Percentiles rank a stretch among this genome's conserved stretches.
phyloP scores from a whole-genome alignment of 2,329 filamentous ascomycete species.

The Pseudonectria foliicola region DNA sequence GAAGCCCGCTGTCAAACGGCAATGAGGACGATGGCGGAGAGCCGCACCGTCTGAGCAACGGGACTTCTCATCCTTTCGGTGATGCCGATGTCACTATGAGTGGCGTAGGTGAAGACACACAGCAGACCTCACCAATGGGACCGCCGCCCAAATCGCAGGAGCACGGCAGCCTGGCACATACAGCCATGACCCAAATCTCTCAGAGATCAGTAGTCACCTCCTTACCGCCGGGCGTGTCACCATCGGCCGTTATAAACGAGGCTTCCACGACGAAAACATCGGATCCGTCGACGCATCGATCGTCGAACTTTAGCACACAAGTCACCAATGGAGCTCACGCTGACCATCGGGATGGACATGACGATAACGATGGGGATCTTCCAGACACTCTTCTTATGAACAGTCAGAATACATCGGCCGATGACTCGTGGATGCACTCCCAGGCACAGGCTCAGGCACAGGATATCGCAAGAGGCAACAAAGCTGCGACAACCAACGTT shows the following conservation, averaged over 20 bases:
- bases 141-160: constrained; percentile 37
- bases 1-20: constrained; percentile 55
- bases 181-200: constrained; percentile 52
- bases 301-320: constrained; percentile 62
- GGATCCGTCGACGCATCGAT: constrained; percentile 57
- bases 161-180: constrained; percentile 31
- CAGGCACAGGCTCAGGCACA: constrained; percentile 45
- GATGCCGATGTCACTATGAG: constrained; percentile 56
- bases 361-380: constrained; percentile 33
- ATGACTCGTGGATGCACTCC: constrained; percentile 51
- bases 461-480: constrained; percentile 21
- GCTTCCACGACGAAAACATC: constrained; percentile 92
- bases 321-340: constrained; percentile 59
- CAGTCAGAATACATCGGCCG: constrained; percentile 43
- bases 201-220: constrained; percentile 56
- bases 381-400: constrained; percentile 46
- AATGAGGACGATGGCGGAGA: constrained; percentile 32
- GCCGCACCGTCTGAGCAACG: constrained; percentile 44
- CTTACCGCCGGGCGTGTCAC: constrained; percentile 50
- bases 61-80: constrained; percentile 42
- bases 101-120: constrained; percentile 42
- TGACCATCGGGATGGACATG: constrained; percentile 32
- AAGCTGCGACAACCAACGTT: constrained; percentile 17
- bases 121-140: constrained; percentile 44
- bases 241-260: constrained; percentile 64